These are phyloP conservation scores for Aureobasidium sp. DNA, from an alignment of 2,329 filamentous ascomycete genomes.

Conservation along the genomic window DNA sequence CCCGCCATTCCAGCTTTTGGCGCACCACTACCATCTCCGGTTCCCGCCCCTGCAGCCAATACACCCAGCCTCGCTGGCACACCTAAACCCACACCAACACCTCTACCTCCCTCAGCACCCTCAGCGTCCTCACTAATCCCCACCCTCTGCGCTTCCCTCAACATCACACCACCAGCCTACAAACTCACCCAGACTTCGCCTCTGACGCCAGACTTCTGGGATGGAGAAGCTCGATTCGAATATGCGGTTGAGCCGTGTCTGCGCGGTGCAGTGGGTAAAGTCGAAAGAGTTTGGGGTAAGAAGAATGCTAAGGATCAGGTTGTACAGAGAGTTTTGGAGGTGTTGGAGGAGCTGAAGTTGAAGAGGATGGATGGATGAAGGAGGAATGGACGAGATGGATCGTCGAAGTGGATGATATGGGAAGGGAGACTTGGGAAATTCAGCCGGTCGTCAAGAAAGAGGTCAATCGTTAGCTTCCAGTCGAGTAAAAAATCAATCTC, in stretches of 20 bases:
- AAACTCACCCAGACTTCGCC: background rate
- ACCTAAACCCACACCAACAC: background rate
- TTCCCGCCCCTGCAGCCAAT: background rate
- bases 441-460: too few species aligned
- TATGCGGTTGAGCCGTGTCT: conserved; percentile 2
- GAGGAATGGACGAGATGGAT: too few species aligned
- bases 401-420: background rate
- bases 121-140: background rate
- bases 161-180: conserved; percentile 9
- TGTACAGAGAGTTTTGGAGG: background rate
- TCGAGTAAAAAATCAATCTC: too few species aligned
- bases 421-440: too few species aligned
- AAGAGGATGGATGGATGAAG: conserved; percentile 10
- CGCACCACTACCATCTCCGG: background rate
- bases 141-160: background rate
- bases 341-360: background rate
- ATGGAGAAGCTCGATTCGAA: conserved; percentile 3
- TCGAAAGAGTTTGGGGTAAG: conserved; percentile 6
- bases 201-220: conserved; percentile 10
- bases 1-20: conserved; percentile 12
- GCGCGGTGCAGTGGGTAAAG: conserved; percentile 7
- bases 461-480: too few species aligned
- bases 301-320: conserved; percentile 12
- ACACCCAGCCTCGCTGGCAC: background rate
- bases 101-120: background rate